Evolutionary conservation across 2,329 filamentous ascomycete genomes (phyloP).

Genomic region (Diplodia sapinea): DNA sequence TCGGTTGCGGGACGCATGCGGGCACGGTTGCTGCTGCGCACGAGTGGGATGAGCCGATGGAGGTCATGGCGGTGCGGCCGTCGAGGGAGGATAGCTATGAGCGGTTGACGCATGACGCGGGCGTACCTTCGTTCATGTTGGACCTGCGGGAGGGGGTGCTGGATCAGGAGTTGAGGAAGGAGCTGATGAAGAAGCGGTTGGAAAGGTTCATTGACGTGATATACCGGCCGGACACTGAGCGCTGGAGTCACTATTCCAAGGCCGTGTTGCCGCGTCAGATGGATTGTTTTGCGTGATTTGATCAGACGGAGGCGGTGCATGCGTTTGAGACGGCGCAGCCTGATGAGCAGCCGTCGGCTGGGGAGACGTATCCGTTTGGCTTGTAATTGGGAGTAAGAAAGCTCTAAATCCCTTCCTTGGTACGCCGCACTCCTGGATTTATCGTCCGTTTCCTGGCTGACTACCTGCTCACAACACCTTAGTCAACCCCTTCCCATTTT

Average conservation of each 20-base stretch:
- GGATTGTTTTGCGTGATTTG: neutral
- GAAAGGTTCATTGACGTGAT: neutral
- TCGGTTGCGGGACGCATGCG: slow-evolving; percentile 58
- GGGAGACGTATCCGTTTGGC: neutral
- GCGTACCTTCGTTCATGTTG: slow-evolving; percentile 53
- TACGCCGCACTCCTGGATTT: no score
- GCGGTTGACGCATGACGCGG: slow-evolving; percentile 55
- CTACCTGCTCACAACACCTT: no score
- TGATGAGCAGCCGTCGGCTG: neutral
- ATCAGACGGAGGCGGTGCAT: neutral
- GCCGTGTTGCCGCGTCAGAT: neutral
- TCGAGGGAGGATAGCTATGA: slow-evolving; percentile 58
- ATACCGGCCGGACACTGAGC: neutral
- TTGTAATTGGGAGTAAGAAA: slow-evolving; percentile 37
- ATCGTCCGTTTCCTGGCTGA: no score
- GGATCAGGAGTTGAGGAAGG: slow-evolving; percentile 36
- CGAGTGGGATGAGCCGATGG: slow-evolving; percentile 55
- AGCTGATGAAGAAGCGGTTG: neutral
- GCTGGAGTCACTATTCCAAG: neutral
- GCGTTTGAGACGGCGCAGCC: neutral
- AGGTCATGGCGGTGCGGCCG: slow-evolving; percentile 46
- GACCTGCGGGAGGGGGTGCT: slow-evolving; percentile 52
- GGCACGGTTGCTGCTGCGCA: slow-evolving; percentile 60
- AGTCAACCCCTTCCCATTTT: no score
- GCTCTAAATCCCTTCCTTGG: neutral